Conservation (phyloP, 768 basidiomycete genomes). For the Gloeophyllum trabeum region DNA sequence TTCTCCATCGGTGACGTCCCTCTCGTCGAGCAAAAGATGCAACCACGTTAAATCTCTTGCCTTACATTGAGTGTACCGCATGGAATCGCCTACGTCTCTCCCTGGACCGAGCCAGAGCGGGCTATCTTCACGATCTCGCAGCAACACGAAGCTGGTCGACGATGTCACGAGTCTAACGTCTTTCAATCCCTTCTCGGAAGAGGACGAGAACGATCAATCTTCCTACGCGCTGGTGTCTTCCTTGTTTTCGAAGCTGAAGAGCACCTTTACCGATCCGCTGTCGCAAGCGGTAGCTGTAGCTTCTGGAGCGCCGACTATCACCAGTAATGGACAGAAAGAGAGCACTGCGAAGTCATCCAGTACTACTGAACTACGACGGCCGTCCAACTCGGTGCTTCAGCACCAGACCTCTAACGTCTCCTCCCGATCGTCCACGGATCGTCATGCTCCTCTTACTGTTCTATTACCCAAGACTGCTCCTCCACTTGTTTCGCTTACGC, state of each 20-base stretch:
- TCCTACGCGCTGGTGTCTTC: conserved; percentile 79
- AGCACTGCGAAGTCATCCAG: no score
- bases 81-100: conserved; percentile 20
- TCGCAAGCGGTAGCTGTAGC: conserved; percentile 34
- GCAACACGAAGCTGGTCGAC: conserved; percentile 41
- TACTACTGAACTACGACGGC: conserved; percentile 62
- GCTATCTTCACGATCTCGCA: conserved; percentile 44
- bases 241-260: conserved; percentile 74
- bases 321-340: conserved; percentile 19
- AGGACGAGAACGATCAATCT: conserved; percentile 83
- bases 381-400: conserved; percentile 34
- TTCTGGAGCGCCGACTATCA: conserved; percentile 17
- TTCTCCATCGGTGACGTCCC: no score
- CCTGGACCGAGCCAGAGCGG: background rate
- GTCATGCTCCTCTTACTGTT: conserved; percentile 45
- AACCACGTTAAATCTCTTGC: no score
- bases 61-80: no score
- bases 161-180: conserved; percentile 72
- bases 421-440: conserved; percentile 38
- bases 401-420: conserved; percentile 34
- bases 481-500: conserved; percentile 76
- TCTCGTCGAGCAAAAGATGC: no score
- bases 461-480: conserved; percentile 53
- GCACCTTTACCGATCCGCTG: conserved; percentile 58
- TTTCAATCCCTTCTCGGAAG: conserved; percentile 88